Evolutionary conservation across 345 rosid genomes (phyloP).

Genomic region (Pistacia atlantica): DNA sequence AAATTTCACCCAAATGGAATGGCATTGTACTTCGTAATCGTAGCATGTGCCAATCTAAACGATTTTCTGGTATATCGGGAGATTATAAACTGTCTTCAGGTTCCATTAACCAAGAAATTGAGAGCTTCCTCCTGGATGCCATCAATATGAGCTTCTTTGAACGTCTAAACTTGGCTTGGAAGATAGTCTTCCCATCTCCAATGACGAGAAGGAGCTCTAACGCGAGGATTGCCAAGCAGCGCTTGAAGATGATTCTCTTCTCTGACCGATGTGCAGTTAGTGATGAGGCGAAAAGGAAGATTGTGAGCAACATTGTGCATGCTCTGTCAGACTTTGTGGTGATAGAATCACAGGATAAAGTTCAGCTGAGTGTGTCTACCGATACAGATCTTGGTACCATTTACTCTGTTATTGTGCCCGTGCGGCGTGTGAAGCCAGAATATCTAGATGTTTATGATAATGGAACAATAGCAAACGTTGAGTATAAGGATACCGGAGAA

Average conservation of each 20-base stretch:
- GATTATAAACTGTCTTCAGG: conserved; percentile 56
- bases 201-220: conserved; percentile 77
- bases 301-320: conserved; percentile 74
- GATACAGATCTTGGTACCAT: conserved; percentile 89
- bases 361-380: conserved; percentile 81
- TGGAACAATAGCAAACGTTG: conserved; percentile 70
- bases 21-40: conserved; percentile 29
- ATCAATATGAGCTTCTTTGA: conserved; percentile 84
- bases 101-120: conserved; percentile 64
- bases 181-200: conserved; percentile 82
- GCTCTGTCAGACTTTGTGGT: conserved; percentile 88
- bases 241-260: conserved; percentile 96
- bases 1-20: conserved; percentile 36
- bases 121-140: conserved; percentile 70
- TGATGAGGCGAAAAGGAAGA: conserved; percentile 87
- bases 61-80: conserved; percentile 45
- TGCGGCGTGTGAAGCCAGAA: conserved; percentile 85
- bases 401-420: conserved; percentile 93
- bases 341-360: conserved; percentile 95
- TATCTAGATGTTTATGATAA: conserved; percentile 66
- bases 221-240: conserved; percentile 93
- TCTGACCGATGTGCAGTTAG: conserved; percentile 96
- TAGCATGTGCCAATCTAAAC: conserved; percentile 35
- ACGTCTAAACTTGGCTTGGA: conserved; percentile 90
- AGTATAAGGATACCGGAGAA: conserved; percentile 73